Percentiles rank a stretch among this genome's conserved stretches.
Evolutionary conservation across 2,329 filamentous ascomycete genomes (phyloP).

Genomic region (Penicillium sp.): DNA sequence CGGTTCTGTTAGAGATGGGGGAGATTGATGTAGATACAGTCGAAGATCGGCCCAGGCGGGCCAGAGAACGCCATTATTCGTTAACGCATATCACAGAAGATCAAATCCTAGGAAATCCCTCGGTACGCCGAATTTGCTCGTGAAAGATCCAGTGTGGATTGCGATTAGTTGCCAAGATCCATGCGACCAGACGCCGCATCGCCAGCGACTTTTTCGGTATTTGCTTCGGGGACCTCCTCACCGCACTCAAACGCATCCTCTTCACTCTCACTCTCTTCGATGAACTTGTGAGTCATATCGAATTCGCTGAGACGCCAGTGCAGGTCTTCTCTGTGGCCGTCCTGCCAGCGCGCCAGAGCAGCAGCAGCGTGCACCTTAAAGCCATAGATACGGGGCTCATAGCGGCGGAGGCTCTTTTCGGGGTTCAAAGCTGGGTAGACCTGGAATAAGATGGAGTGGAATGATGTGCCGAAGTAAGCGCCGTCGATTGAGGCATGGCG

Average conservation of each 20-base stretch:
- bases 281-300: conserved; percentile 74
- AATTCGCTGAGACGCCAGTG: conserved; percentile 70
- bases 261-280: conserved; percentile 66
- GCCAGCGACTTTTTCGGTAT: conserved; percentile 24
- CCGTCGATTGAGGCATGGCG: conserved; percentile 94
- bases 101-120: conserved; percentile 22
- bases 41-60: conserved; percentile 15
- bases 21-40: conserved; percentile 24
- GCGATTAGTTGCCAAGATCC: conserved; percentile 36
- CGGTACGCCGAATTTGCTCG: conserved; percentile 30
- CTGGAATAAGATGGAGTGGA: conserved; percentile 99
- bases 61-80: conserved; percentile 31
- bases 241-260: conserved; percentile 52
- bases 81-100: conserved; percentile 24
- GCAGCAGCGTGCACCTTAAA: conserved; percentile 94
- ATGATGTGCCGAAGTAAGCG: conserved; percentile 96
- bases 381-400: conserved; percentile 87
- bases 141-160: conserved; percentile 8
- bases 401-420: conserved; percentile 79
- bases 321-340: conserved; percentile 77
- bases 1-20: background rate
- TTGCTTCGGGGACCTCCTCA: conserved; percentile 41
- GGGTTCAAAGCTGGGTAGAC: conserved; percentile 92
- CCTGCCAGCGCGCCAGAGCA: conserved; percentile 88
- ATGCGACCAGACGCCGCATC: conserved; percentile 38